Conservation (phyloP, 1,284 basidiomycete genomes). For the Austroboletus rostrupii region DNA sequence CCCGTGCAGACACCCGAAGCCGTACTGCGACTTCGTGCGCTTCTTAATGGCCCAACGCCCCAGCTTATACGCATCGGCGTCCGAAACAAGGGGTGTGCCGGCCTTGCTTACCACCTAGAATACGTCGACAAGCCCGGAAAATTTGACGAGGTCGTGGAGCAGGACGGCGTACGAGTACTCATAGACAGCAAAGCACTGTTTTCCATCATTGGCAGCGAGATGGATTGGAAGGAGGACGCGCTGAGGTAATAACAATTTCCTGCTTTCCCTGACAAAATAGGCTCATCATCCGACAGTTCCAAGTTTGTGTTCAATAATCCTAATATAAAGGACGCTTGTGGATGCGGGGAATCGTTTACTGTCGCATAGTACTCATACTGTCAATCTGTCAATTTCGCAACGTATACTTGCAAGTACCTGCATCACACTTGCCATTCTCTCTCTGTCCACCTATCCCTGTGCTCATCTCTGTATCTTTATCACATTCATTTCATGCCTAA, state of each 20-base stretch:
- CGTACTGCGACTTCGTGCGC: slow-evolving; percentile 63
- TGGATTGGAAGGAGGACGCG: slow-evolving; percentile 97
- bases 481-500: slow-evolving; percentile 2
- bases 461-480: slow-evolving; percentile 29
- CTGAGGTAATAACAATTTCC: slow-evolving; percentile 59
- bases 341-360: slow-evolving; percentile 89
- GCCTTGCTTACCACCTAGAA: slow-evolving; percentile 95
- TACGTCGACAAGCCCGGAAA: slow-evolving; percentile 89
- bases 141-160: slow-evolving; percentile 97
- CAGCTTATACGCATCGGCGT: slow-evolving; percentile 94
- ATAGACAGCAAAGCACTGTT: slow-evolving; percentile 98
- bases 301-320: slow-evolving; percentile 93
- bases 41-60: slow-evolving; percentile 79
- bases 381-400: slow-evolving; percentile 8
- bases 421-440: slow-evolving; percentile 1
- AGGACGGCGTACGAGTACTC: slow-evolving; percentile 89
- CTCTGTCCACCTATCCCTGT: not conserved
- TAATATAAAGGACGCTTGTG: slow-evolving; percentile 88
- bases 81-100: slow-evolving; percentile 98
- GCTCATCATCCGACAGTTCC: slow-evolving; percentile 47
- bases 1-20: slow-evolving; percentile 73
- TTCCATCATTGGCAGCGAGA: slow-evolving; percentile 96
- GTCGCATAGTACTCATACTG: slow-evolving; percentile 36
- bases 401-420: slow-evolving; percentile 14
- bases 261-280: not conserved